Evolutionary conservation across 805 yeast genomes (phyloP).

Genomic region (Metschnikowia koreensis): DNA sequence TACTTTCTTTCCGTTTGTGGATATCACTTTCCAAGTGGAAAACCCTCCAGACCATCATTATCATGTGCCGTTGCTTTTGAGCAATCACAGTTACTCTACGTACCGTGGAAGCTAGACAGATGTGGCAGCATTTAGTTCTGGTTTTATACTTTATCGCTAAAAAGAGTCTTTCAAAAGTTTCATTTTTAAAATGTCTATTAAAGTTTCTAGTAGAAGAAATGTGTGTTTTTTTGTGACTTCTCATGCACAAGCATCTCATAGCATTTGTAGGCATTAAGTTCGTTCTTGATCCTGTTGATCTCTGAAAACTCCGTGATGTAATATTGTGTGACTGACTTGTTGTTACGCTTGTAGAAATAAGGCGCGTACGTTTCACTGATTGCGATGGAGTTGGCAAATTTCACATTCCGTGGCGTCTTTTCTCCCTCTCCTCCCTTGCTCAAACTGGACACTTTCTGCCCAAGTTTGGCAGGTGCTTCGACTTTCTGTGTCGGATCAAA

Average conservation of each 20-base stretch:
- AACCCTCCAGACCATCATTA: slow-evolving; percentile 76
- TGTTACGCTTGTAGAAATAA: slow-evolving; percentile 52
- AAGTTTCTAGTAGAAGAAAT: slow-evolving; percentile 50
- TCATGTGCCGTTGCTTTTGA: slow-evolving; percentile 81
- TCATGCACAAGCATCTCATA: slow-evolving; percentile 69
- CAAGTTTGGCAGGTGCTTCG: not conserved
- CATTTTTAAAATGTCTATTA: not conserved
- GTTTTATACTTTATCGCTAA: not conserved
- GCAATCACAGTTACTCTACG: slow-evolving; percentile 86
- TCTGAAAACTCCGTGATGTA: slow-evolving; percentile 48
- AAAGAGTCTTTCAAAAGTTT: not conserved
- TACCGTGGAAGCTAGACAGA: slow-evolving; percentile 70
- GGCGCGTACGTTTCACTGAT: slow-evolving; percentile 55
- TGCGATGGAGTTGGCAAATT: slow-evolving; percentile 46
- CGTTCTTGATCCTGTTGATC: slow-evolving; percentile 57
- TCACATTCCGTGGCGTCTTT: slow-evolving; percentile 19
- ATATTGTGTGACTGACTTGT: slow-evolving; percentile 50
- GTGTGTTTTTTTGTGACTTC: slow-evolving; percentile 58
- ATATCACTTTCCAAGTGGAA: slow-evolving; percentile 67
- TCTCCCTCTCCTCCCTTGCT: not conserved
- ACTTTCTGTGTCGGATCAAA: slow-evolving; percentile 27
- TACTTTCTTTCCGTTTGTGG: slow-evolving; percentile 87
- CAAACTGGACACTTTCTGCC: slow-evolving; percentile 17
- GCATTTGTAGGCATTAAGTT: slow-evolving; percentile 62
- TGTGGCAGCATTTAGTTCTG: not conserved